Evolutionary conservation across 2,329 filamentous ascomycete genomes (phyloP), one percentile per base, ranked within the genome.

Genomic region (Cordyceps farinosa): DNA sequence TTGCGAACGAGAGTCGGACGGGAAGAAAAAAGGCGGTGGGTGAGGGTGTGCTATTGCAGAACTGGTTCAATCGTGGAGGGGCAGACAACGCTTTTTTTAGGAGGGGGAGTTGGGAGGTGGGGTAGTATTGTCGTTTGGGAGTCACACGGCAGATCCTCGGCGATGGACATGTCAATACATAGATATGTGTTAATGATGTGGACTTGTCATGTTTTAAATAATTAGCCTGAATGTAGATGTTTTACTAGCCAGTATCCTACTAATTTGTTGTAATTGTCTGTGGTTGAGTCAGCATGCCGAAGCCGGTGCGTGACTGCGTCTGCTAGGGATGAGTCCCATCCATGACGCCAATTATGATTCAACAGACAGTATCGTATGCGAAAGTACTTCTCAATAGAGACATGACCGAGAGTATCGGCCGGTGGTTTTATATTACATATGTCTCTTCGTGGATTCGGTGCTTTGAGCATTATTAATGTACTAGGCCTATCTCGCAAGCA

Each of bases 41-140:
- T 38, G 30, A 27, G 64, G 3, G 29, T 83, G 74, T 66, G 81
- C 72, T 0, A 68, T 68, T 3, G 73, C 70, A 3, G 77, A n/a
- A 34, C 42, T 5, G 42, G 22, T 22, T 52, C n/a, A 38, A 61
- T 22, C 15, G 36, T 61, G 50, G 59, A 61, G 59, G 59, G 59
- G 59, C 50, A 61, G 50, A 34, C 50, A 53, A 47, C 30, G 27
- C 29, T 44, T n/a, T 61, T 53, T 61, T 38, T 61, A 38, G 40
- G 45, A 47, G 47, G 57, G 57, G 57, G 65, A 70, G 6, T 76
- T 42, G 36, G 9, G 38, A 47, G 50, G 59, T 54, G 59, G 59
- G 59, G 50, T 61, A 44, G 29, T 44, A 22, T 22, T 29, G 38
- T 34, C 11, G 27, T 40, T 29, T 48, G 15, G 32, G 59, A 61